These are phyloP conservation scores for Puya raimondii DNA, from an alignment of 176 grass and related monocot genomes.

Conservation along the genomic window DNA sequence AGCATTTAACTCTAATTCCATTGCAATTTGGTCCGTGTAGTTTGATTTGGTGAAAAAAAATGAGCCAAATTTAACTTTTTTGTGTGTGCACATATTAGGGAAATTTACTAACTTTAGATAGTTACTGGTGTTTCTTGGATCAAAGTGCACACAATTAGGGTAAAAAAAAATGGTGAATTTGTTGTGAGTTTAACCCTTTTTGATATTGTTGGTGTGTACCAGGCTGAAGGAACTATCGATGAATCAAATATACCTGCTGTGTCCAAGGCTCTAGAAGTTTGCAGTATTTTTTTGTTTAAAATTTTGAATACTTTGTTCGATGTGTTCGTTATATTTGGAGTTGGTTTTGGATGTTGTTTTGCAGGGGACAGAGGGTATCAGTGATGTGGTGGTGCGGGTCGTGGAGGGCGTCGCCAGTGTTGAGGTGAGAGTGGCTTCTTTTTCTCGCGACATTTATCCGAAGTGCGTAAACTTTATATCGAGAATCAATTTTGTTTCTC, in stretches of 20 bases:
- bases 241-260: slow-evolving; percentile 16
- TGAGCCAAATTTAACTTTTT: too few species aligned
- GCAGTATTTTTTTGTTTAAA: neutral
- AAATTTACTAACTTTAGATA: too few species aligned
- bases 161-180: too few species aligned
- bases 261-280: slow-evolving; percentile 9
- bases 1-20: too few species aligned
- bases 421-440: slow-evolving; percentile 30
- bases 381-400: slow-evolving; percentile 46
- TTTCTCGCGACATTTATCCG: neutral
- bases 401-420: slow-evolving; percentile 62
- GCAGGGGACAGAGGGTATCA: slow-evolving; percentile 38
- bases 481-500: neutral
- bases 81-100: too few species aligned
- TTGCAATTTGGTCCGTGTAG: neutral
- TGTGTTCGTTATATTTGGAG: neutral
- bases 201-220: neutral
- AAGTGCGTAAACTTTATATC: neutral
- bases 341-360: neutral
- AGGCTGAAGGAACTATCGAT: slow-evolving; percentile 24
- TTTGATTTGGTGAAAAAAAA: too few species aligned
- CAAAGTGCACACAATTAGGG: too few species aligned
- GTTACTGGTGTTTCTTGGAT: too few species aligned
- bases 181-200: too few species aligned
- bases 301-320: neutral